Evolutionary conservation across 345 rosid genomes (phyloP), one percentile per base, ranked within the genome.

Genomic region (Arabis hirsuta): DNA sequence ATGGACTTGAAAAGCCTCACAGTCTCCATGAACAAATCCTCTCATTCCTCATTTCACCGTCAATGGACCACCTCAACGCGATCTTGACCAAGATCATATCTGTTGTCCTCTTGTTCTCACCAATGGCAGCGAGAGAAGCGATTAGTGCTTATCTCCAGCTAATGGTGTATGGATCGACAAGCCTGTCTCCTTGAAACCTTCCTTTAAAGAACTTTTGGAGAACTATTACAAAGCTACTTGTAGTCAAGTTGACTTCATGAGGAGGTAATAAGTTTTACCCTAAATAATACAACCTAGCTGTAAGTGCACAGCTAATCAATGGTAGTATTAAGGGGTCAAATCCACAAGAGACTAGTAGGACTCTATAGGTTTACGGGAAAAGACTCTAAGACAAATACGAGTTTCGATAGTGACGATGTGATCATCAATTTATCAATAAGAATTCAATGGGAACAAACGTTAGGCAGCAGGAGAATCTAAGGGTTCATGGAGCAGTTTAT

Each of bases 161-260:
- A 85, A 83, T 9, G 86, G 95, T 7, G 79, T 83, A 12, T 88
- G 96, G 96, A 44, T 87, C 7, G 86, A 88, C 22, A 55, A 67
- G 42, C 78, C 82, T 4, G 65, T 90, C 14, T 72, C 88, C 19
- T 72, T 88, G 56, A 88, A 80, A 74, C 77, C 66, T 71, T 77
- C 85, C 62, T 87, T 83, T 87, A 82, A 85, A 71, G 78, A 80
- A 73, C 76, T 87, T 57, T 77, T 76, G 77, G 83, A 73, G 34
- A 80, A 44, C 39, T 55, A 68, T n/a, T 88, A 85, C 81, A 87
- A 82, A 74, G 95, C 89, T 55, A 73, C 84, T n/a, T 77, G 82
- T 20, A 76, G 72, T 36, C 82, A 77, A 57, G 90, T 81, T 14
- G 97, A 88, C 82, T 91, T 90, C 68, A 16, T 16, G 16, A 16